Evolutionary conservation across 2,329 filamentous ascomycete species (phyloP), one percentile per base, ranked within the genome.

Genomic region (Dothidotthia symphoricarpi): DNA sequence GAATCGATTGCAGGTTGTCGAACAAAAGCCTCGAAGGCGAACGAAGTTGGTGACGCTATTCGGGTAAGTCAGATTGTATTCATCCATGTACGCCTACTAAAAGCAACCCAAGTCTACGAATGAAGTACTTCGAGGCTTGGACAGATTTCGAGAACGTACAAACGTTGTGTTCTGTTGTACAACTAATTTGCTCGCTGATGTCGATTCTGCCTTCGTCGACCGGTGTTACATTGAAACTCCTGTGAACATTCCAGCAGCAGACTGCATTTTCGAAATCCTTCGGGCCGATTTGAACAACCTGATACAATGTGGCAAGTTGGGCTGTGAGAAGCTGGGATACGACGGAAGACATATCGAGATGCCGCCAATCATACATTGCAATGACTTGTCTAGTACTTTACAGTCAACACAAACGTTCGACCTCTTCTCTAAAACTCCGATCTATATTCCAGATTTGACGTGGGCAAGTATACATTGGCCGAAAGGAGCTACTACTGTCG

Each of bases 111-210:
- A 67, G 56, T 64, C 73, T 4, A 74, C 74, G 0, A 76, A 76
- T 41, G 69, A 75, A 35, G 58, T 77, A 0, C 66, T 77, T 1
- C 73, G 68, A 8, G 71, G 67, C 0, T 62, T 77, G 12, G 74
- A 77, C 46, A 64, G 66, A 4, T 44, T 76, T 2, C 61, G 68
- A 16, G 45, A 59, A 17, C 55, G 66, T 16, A 53, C 63, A 0
- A 76, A 77, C 41, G 64, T 77, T 15, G 48, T 76, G 16, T 63
- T 75, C 6, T 55, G 76, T 22, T 76, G 72, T 50, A 76, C 75
- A 0, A 76, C 69, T 54, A 77, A 77, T 36, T 51, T 76, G 7
- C 55, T 72, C 11, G 57, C 53, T 10, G 68, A 67, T 7, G 61
- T 76, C 55, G 72, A 76, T 41, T 47, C 61, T 4, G 74, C 74